Percentiles rank a stretch among this genome's conserved stretches.
These are phyloP conservation scores for Haplosporangium gracile DNA, from an alignment of 192 early-diverging fungal genomes.

Conservation along the genomic window DNA sequence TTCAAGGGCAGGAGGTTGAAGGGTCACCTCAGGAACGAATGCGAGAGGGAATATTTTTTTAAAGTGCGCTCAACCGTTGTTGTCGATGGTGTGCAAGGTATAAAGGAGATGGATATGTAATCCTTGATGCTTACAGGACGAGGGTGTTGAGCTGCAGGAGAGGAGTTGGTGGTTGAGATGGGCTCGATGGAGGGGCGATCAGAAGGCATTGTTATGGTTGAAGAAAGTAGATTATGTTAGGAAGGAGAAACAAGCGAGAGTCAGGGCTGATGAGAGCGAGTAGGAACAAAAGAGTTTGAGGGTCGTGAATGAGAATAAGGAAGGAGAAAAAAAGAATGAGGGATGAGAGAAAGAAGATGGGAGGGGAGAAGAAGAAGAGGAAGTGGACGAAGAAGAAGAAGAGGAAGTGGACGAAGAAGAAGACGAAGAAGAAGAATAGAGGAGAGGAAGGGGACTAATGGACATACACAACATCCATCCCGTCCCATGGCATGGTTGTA, in stretches of 20 bases:
- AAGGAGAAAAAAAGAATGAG: neutral
- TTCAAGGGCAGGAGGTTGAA: neutral
- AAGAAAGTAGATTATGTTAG: neutral
- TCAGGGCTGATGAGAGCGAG: neutral
- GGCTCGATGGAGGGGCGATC: slow-evolving; percentile 27
- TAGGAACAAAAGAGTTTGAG: neutral
- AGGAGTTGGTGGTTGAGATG: slow-evolving; percentile 13
- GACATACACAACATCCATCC: no score
- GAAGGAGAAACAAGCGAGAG: no score
- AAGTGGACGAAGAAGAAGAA: neutral
- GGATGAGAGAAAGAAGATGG: neutral
- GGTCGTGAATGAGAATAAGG: neutral
- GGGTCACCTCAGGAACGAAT: neutral
- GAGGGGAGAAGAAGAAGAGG: neutral
- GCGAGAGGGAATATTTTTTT: neutral
- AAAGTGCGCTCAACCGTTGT: neutral
- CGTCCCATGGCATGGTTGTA: neutral
- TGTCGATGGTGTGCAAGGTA: no score
- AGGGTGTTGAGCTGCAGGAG: slow-evolving; percentile 1
- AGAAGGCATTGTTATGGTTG: slow-evolving; percentile 11
- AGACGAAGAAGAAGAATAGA: neutral
- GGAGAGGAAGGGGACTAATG: neutral
- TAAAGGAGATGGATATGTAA: neutral
- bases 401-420: neutral
- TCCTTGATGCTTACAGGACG: neutral